Conservation (phyloP, 805 yeast genomes). For the Ogataea haglerorum region DNA sequence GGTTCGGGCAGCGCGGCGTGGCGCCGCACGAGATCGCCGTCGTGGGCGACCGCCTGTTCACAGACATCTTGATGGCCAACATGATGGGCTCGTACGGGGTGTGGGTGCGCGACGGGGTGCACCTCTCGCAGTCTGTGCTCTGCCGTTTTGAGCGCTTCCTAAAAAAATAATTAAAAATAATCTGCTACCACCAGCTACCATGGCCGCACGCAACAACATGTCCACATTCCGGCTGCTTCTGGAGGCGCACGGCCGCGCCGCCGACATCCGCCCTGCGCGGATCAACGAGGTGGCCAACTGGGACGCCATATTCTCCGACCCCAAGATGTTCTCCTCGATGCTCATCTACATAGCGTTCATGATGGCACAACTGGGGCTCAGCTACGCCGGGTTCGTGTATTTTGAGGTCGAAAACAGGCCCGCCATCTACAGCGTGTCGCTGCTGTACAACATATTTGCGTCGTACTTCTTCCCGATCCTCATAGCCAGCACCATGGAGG, state of each 20-base stretch:
- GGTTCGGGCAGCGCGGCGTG: constrained; percentile 49
- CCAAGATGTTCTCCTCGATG: constrained; percentile 19
- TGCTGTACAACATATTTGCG: constrained; percentile 23
- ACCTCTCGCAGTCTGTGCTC: constrained; percentile 45
- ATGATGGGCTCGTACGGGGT: constrained; percentile 83
- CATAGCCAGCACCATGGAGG: constrained; percentile 22
- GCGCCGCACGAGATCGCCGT: constrained; percentile 69
- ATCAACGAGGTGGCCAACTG: constrained; percentile 24
- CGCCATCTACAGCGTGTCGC: constrained; percentile 21
- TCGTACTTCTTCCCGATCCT: constrained; percentile 29
- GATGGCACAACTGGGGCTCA: constrained; percentile 26
- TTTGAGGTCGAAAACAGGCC: constrained; percentile 28
- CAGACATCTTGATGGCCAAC: constrained; percentile 93
- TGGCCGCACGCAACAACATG: constrained; percentile 10
- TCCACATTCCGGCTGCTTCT: constrained; percentile 8
- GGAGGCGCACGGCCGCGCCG: constrained; percentile 7
- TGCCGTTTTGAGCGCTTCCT: constrained; percentile 50
- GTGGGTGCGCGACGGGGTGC: constrained; percentile 82
- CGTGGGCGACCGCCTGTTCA: constrained; percentile 86
- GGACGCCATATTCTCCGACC: constrained; percentile 26
- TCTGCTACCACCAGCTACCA: background rate
- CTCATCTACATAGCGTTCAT: constrained; percentile 21
- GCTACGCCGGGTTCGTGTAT: constrained; percentile 28
- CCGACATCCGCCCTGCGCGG: constrained; percentile 12
- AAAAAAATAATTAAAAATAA: background rate